Conservation (phyloP, 83 land plant genomes). For the Picea engelmannii region DNA sequence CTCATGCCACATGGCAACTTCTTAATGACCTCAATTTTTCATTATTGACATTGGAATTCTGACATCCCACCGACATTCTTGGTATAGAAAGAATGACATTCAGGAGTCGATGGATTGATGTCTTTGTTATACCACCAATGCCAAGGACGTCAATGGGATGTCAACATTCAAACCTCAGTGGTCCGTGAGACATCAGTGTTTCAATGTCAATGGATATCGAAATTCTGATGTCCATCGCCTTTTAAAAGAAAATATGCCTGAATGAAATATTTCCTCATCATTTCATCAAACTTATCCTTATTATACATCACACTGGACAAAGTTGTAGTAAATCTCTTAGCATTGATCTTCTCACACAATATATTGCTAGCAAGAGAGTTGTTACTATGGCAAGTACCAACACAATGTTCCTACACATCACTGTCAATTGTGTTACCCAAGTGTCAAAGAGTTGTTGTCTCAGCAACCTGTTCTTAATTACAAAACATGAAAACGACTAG, state of each 20-base stretch:
- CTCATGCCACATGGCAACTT: no score
- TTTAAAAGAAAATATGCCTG: background rate
- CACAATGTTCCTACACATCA: background rate
- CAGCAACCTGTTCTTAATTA: background rate
- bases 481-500: background rate
- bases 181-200: no score
- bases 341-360: background rate
- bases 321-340: background rate
- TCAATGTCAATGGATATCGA: no score
- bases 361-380: slow-evolving; percentile 8
- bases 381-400: slow-evolving; percentile 10
- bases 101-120: no score
- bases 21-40: no score
- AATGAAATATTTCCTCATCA: background rate
- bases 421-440: background rate
- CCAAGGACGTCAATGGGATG: no score
- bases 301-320: background rate
- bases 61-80: no score
- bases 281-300: background rate
- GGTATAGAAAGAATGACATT: no score
- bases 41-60: no score
- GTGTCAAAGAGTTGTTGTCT: slow-evolving; percentile 1
- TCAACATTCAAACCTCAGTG: no score
- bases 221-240: no score
- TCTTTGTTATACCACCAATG: no score